These are phyloP conservation scores for Pelargonium myrrhifolium DNA, from an alignment of 441 rosid genomes.

Conservation along the genomic window DNA sequence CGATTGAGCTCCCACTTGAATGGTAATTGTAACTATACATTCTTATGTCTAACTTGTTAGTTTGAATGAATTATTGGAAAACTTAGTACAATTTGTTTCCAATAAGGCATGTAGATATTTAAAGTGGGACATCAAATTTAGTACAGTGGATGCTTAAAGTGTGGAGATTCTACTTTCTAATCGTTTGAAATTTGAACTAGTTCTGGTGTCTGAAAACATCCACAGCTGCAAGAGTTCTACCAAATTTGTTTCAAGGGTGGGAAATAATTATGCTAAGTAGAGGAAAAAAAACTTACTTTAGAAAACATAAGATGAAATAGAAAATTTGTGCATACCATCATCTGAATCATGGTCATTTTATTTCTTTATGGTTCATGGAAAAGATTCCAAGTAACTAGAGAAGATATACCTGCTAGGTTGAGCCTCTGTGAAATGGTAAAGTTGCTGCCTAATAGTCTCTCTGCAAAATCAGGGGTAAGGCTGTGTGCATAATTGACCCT, in stretches of 20 bases:
- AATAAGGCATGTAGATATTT: background rate
- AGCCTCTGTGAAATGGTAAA: too few relatives aligned
- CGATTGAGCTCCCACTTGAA: background rate
- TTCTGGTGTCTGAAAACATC: background rate
- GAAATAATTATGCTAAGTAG: too few relatives aligned
- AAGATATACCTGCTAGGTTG: background rate
- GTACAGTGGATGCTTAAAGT: background rate
- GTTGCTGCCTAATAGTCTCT: too few relatives aligned
- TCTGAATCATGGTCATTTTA: too few relatives aligned
- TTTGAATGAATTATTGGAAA: background rate
- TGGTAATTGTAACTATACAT: background rate
- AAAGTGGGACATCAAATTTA: background rate
- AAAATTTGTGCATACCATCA: background rate
- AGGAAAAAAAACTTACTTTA: too few relatives aligned
- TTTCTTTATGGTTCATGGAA: background rate
- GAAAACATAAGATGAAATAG: background rate
- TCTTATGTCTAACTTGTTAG: background rate
- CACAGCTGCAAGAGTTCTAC: background rate
- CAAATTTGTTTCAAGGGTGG: background rate
- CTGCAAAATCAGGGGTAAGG: too few relatives aligned
- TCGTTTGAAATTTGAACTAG: constrained; percentile 1
- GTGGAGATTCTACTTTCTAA: constrained; percentile 5
- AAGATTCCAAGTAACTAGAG: background rate
- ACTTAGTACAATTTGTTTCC: background rate
- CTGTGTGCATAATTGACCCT: too few relatives aligned